Percentiles rank a stretch among this genome's conserved stretches.
These are phyloP conservation scores for Colletotrichum incanum DNA, from an alignment of 2,329 filamentous ascomycete species.

Conservation along the genomic window DNA sequence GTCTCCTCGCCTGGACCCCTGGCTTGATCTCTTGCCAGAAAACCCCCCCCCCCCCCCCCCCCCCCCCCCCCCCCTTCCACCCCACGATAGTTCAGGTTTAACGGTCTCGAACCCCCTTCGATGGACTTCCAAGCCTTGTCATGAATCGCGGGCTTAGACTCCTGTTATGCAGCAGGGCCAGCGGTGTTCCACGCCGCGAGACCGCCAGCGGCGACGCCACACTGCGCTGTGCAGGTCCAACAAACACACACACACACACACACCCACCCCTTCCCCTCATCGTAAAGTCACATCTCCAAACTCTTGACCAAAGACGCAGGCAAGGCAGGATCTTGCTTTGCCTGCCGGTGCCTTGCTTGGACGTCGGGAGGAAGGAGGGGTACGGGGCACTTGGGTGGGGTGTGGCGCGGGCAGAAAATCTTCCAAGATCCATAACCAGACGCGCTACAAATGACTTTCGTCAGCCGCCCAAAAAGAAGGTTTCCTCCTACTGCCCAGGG, in stretches of 20 bases:
- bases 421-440: not conserved
- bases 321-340: not conserved
- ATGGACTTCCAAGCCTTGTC: not conserved
- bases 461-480: slow-evolving; percentile 7
- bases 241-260: too few relatives aligned
- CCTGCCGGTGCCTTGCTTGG: not conserved
- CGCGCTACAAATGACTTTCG: not conserved
- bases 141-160: not conserved
- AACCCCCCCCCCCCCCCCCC: too few relatives aligned
- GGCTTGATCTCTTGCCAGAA: slow-evolving; percentile 2
- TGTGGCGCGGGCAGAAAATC: not conserved
- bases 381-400: too few relatives aligned
- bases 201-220: not conserved
- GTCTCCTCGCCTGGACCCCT: slow-evolving; percentile 1
- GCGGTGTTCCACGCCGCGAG: not conserved
- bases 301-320: not conserved
- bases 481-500: not conserved
- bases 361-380: slow-evolving; percentile 2
- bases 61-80: too few relatives aligned
- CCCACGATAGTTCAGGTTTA: not conserved
- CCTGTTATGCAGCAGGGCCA: not conserved
- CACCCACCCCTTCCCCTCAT: not conserved
- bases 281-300: not conserved
- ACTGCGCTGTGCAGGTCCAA: not conserved
- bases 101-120: not conserved